Conservation (phyloP, 2,329 filamentous ascomycete species). For the Aspergillus sergii region DNA sequence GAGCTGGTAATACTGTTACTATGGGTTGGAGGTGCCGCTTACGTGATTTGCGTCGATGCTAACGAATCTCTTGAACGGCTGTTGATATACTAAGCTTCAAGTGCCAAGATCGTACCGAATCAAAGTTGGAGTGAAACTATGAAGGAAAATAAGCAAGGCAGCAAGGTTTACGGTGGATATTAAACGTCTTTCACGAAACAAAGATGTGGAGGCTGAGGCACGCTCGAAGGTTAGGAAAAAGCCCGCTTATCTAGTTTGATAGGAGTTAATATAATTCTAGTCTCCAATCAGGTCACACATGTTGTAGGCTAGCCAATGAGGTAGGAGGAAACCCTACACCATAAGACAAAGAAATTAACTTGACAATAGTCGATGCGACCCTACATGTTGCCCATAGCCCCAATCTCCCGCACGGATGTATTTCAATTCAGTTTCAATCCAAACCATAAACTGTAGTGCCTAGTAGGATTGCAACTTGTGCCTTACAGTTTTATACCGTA, state of each 20-base stretch:
- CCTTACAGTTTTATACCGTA: neutral
- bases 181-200: neutral
- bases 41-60: neutral
- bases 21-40: neutral
- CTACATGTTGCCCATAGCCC: neutral
- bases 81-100: neutral
- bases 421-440: neutral
- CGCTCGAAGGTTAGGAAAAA: neutral
- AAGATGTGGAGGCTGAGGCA: neutral
- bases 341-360: neutral
- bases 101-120: neutral
- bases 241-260: neutral
- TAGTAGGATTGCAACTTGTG: neutral
- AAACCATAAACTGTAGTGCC: accelerated
- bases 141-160: neutral
- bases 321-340: neutral
- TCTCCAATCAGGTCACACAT: neutral
- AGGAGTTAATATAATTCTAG: neutral
- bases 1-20: neutral
- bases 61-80: neutral
- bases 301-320: neutral
- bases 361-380: neutral
- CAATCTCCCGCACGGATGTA: neutral
- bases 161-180: neutral
- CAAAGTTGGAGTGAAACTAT: neutral